Base-by-base conservation (phyloP, 129 eudicot species). In the Lonicera japonica region DNA sequence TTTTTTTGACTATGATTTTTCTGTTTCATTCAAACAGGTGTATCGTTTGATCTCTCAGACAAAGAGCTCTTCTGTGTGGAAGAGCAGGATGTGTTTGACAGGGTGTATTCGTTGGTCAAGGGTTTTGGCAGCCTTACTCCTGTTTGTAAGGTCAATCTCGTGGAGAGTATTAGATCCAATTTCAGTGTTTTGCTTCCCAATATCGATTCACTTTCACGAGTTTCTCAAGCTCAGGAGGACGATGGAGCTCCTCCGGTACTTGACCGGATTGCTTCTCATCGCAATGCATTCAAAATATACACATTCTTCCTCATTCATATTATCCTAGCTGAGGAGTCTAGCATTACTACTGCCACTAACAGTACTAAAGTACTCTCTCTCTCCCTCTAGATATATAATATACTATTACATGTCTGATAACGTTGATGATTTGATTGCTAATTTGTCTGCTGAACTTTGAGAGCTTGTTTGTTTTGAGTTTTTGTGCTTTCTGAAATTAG, bases 181-280 rank as follows among this genome's bases (percentile, higher is more conserved):
- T 77, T 92, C 63, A 92, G 95, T 65, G 98, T 92, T 25, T 59
- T 92, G 70, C 81, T 92, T 60, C 98, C 98, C 17, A 92, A 80
- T 70, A 86, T 92, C 1, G 98, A 87, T 76, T 92, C 91, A 1
- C 78, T 92, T n/a, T 80, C 74, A 53, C 57, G 95, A 68, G 75
- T 15, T 22, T 75, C 83, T 0, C 75, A 77, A 5, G 58, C 66
- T 53, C 55, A 55, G 0, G 70, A 40, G 29, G 80, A 53, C 24
- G 70, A 69, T 6, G 71, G 65, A 16, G 19, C 29, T 48, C 10
- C 6, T 38, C 56, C 61, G 22, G 54, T 63, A 17, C 62, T 69
- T 18, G 85, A 81, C 52, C 75, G 87, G 43, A 70, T 90, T 46
- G 83, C 80, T 23, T 91, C 96, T 16, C 86, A 84, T 63, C 73